phyloP scores from a whole-genome alignment of 2,329 filamentous ascomycete genomes.

The Ampelomyces quisqualis region DNA sequence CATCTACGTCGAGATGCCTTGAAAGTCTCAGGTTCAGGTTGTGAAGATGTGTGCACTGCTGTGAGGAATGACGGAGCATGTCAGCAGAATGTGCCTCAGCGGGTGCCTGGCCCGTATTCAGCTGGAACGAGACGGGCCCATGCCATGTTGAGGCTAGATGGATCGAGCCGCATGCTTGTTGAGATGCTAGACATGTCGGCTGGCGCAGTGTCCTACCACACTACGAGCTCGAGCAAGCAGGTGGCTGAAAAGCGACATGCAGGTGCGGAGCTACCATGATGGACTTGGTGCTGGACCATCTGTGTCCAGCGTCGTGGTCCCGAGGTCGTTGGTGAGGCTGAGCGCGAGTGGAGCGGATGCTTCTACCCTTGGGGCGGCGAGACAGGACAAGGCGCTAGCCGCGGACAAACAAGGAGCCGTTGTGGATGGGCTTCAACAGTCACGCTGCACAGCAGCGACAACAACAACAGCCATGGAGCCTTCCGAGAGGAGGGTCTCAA shows the following conservation, averaged over 20 bases:
- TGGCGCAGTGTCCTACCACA: constrained; percentile 7
- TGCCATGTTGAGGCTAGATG: constrained; percentile 11
- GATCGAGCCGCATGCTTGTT: constrained; percentile 6
- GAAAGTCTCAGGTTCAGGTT: no score
- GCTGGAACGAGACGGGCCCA: constrained; percentile 7
- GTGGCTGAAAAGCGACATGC: constrained; percentile 15
- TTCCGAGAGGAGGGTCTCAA: constrained; percentile 4
- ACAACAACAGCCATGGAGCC: background rate
- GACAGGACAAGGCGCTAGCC: constrained; percentile 17
- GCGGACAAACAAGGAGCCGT: constrained; percentile 6
- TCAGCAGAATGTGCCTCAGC: constrained; percentile 19
- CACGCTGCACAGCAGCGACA: background rate
- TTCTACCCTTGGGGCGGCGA: no score
- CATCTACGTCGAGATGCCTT: no score
- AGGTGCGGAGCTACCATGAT: background rate
- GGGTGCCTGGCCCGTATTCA: constrained; percentile 24
- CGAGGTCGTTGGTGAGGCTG: no score
- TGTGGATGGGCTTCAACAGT: background rate
- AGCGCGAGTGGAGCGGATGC: no score
- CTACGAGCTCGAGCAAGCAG: constrained; percentile 4
- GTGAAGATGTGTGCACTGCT: no score
- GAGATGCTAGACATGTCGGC: constrained; percentile 13
- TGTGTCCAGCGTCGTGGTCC: no score
- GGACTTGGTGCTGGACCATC: background rate
- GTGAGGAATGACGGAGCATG: no score